A percentile compares a stretch with the other conserved stretches of the same genome.
phyloP scores from a whole-genome alignment of 176 grass and related monocot genomes.

The Chloris gayana region DNA sequence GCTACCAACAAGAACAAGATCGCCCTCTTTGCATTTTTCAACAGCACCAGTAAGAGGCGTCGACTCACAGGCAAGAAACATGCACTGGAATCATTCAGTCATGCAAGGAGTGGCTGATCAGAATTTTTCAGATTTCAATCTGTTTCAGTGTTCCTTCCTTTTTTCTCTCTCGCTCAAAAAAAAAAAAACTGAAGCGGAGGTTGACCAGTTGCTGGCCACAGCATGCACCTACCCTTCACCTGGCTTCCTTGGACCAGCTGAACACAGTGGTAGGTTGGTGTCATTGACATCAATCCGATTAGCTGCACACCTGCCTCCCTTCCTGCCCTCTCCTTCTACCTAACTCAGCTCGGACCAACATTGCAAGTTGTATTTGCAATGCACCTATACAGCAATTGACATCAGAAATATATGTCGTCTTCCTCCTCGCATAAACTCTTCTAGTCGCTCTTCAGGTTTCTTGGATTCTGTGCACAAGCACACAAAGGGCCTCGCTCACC shows the following conservation, averaged over 20 bases:
- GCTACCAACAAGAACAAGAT: neutral
- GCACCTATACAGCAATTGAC: neutral
- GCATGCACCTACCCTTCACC: conserved; percentile 20
- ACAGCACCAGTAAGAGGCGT: no score
- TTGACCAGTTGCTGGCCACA: conserved; percentile 13
- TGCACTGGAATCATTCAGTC: no score
- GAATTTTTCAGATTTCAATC: neutral
- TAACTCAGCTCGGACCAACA: neutral
- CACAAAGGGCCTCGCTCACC: neutral
- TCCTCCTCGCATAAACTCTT: neutral
- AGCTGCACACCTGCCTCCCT: neutral
- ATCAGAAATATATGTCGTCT: neutral
- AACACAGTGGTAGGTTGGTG: neutral
- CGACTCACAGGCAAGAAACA: no score
- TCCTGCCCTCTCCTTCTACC: conserved; percentile 29
- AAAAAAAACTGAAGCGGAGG: neutral
- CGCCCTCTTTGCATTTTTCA: neutral
- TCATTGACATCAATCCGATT: neutral
- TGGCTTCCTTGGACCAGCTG: neutral
- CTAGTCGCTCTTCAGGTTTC: neutral
- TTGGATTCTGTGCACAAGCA: neutral
- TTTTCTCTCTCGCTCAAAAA: neutral
- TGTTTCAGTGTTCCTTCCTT: neutral
- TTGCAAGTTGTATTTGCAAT: neutral
- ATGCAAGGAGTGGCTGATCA: no score